Evolutionary conservation across 2,329 filamentous ascomycete species (phyloP).

Genomic region (Arthrobotrys musiformis): DNA sequence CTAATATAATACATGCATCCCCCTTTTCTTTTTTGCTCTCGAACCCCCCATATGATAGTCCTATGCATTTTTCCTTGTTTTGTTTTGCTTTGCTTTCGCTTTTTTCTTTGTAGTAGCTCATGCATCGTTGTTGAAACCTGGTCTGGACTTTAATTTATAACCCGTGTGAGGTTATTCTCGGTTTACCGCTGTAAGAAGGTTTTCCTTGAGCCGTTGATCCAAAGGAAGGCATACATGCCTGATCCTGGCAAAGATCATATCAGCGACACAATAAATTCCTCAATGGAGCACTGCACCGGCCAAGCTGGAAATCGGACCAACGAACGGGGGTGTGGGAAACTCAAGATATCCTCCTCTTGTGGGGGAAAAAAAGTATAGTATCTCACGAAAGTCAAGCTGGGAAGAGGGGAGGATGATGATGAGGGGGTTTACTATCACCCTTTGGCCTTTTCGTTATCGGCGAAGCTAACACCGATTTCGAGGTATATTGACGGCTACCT

Average conservation of each 20-base stretch:
- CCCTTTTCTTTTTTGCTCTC: conserved; percentile 25
- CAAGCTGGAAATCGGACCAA: conserved; percentile 5
- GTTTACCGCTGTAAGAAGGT: conserved; percentile 39
- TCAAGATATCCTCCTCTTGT: conserved; percentile 13
- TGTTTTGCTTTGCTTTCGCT: not conserved
- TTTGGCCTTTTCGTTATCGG: conserved; percentile 17
- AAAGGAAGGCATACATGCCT: conserved; percentile 25
- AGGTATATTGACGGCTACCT: conserved; percentile 44
- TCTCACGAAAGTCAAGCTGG: conserved; percentile 14
- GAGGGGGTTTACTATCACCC: not conserved
- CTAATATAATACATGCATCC: conserved; percentile 18
- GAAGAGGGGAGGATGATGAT: no score
- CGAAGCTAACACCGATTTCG: conserved; percentile 26
- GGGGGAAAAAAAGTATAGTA: no score
- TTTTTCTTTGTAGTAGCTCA: not conserved
- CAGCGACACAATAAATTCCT: conserved; percentile 46
- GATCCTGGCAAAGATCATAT: conserved; percentile 48
- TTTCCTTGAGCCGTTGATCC: conserved; percentile 36
- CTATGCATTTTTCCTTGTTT: no score
- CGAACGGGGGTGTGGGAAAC: conserved; percentile 30
- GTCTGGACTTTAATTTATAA: conserved; percentile 54
- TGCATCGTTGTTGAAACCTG: conserved; percentile 54
- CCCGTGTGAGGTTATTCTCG: conserved; percentile 56
- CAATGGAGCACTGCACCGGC: conserved; percentile 15
- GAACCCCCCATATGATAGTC: no score